Evolutionary conservation across 2,329 filamentous ascomycete species (phyloP).

Genomic region (Bertia moriformis): DNA sequence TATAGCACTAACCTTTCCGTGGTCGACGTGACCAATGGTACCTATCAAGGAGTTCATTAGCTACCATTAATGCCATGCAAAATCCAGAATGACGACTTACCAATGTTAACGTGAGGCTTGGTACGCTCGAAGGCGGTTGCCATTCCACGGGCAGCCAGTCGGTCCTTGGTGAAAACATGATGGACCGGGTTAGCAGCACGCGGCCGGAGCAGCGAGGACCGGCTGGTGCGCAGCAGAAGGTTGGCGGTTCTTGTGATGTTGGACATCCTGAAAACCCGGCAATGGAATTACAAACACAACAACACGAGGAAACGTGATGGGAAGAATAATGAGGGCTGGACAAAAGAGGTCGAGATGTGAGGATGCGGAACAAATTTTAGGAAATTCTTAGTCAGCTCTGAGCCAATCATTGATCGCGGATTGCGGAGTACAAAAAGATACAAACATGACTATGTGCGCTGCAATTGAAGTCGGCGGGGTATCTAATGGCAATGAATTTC

Average conservation of each 20-base stretch:
- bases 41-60: constrained; percentile 2
- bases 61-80: neutral
- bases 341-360: neutral
- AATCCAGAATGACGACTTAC: constrained; percentile 22
- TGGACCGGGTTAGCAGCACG: neutral
- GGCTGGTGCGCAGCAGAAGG: neutral
- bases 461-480: too few species aligned
- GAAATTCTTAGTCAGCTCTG: neutral
- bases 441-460: too few species aligned
- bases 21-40: constrained; percentile 98
- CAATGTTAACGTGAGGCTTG: constrained; percentile 98
- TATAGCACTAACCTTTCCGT: constrained; percentile 84
- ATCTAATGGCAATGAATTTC: too few species aligned
- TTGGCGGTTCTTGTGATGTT: neutral
- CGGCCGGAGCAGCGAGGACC: neutral
- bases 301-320: neutral
- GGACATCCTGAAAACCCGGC: neutral
- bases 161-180: neutral
- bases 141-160: neutral
- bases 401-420: neutral
- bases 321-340: too few species aligned
- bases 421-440: too few species aligned
- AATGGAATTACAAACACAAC: too few species aligned
- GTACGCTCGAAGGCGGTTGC: constrained; percentile 59
- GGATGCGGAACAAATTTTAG: neutral